Evolutionary conservation across 495 filamentous ascomycete genomes (phyloP).

Genomic region (Penicillium salamii): DNA sequence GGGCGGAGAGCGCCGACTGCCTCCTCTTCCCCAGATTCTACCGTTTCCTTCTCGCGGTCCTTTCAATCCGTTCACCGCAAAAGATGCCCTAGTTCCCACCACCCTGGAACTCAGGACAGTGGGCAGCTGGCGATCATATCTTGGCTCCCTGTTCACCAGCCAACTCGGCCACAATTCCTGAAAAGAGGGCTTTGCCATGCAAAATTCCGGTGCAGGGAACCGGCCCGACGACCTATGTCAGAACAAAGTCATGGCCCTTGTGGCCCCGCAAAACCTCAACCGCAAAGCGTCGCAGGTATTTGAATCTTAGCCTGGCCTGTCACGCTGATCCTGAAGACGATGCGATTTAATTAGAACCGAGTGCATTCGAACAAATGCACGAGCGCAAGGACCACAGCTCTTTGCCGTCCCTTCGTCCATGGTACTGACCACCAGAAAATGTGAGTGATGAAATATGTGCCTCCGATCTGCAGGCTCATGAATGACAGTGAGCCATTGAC

Average conservation of each 20-base stretch:
- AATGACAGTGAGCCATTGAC: no score
- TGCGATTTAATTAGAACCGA: constrained; percentile 4
- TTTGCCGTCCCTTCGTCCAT: neutral
- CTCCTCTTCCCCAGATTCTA: constrained; percentile 42
- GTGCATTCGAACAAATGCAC: neutral
- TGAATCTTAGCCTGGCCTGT: neutral
- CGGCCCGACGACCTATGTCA: constrained; percentile 37
- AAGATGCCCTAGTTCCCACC: constrained; percentile 30
- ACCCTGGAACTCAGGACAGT: constrained; percentile 40
- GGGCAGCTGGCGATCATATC: constrained; percentile 32
- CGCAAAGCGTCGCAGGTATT: constrained; percentile 33
- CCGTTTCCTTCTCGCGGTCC: constrained; percentile 39
- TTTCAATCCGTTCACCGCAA: constrained; percentile 39
- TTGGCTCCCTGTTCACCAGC: constrained; percentile 41
- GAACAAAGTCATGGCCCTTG: constrained; percentile 35
- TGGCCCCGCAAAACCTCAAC: constrained; percentile 41
- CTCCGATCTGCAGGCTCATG: no score
- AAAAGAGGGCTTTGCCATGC: constrained; percentile 35
- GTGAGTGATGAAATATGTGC: no score
- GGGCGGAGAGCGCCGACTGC: constrained; percentile 39
- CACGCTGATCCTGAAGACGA: neutral
- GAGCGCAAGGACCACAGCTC: neutral
- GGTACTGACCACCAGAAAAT: no score
- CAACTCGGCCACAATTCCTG: constrained; percentile 43
- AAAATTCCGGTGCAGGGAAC: constrained; percentile 27